phyloP scores from a whole-genome alignment of 305 asterid species.

The Fraxinus greggii region DNA sequence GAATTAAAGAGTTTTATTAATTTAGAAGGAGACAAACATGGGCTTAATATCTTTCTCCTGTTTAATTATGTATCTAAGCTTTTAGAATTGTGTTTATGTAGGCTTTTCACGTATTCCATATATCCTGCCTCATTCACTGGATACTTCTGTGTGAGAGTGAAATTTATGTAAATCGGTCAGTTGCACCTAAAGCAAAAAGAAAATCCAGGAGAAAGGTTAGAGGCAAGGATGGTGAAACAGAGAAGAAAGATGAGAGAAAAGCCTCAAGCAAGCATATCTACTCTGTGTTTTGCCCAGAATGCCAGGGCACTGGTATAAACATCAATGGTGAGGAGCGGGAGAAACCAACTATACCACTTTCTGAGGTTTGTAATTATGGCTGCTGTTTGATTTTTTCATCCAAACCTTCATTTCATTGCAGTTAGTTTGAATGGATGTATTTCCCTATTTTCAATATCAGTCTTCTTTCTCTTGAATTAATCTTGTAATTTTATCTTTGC shows the following conservation, averaged over 20 bases:
- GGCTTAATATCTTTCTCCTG: not conserved
- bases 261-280: slow-evolving; percentile 29
- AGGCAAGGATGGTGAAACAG: slow-evolving; percentile 41
- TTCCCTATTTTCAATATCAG: not conserved
- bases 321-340: slow-evolving; percentile 60
- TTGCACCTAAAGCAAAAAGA: slow-evolving; percentile 42
- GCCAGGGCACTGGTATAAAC: slow-evolving; percentile 82
- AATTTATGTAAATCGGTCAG: slow-evolving; percentile 40
- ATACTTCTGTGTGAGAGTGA: slow-evolving; percentile 76
- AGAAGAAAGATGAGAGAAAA: slow-evolving; percentile 37
- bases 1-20: too few species aligned
- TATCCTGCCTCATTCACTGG: slow-evolving; percentile 92
- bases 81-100: slow-evolving; percentile 27
- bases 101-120: slow-evolving; percentile 88
- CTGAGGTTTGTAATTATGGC: slow-evolving; percentile 53
- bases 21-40: too few species aligned
- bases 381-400: not conserved
- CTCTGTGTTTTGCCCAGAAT: slow-evolving; percentile 76
- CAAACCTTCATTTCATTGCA: not conserved
- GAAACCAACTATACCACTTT: slow-evolving; percentile 70
- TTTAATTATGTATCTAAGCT: not conserved
- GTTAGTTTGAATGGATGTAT: not conserved
- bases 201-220: slow-evolving; percentile 54
- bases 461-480: not conserved
- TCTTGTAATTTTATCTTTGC: not conserved